Evolutionary conservation across 2,329 filamentous ascomycete genomes (phyloP).

Genomic region (Fonsecaea monophora): DNA sequence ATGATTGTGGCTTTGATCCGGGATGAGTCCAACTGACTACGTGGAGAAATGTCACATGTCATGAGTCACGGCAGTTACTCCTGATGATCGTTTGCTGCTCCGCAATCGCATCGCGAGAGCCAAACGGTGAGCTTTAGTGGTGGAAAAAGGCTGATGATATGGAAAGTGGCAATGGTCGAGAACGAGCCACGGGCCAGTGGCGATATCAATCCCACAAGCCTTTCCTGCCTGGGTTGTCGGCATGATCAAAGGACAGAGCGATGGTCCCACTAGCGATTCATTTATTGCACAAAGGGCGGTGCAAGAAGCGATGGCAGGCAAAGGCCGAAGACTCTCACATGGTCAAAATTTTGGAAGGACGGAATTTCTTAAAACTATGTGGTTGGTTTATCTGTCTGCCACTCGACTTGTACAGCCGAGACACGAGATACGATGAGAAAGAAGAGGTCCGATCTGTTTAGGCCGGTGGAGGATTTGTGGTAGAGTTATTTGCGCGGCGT

Average conservation of each 20-base stretch:
- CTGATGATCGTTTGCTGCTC: conserved; percentile 9
- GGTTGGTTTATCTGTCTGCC: conserved; percentile 9
- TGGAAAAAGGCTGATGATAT: background rate
- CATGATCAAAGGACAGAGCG: background rate
- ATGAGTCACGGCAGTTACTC: conserved; percentile 46
- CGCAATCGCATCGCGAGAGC: background rate
- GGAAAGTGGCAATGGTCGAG: background rate
- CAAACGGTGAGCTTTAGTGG: background rate
- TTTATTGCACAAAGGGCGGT: background rate
- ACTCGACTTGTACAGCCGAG: conserved; percentile 8
- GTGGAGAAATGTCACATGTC: conserved; percentile 47
- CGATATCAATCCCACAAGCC: background rate
- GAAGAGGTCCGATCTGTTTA: background rate
- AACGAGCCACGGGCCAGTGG: background rate
- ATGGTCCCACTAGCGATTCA: background rate
- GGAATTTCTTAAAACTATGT: conserved; percentile 4
- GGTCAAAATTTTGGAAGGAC: conserved; percentile 1
- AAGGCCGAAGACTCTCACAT: background rate
- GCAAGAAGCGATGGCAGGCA: background rate
- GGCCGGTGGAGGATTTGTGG: background rate
- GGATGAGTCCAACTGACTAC: conserved; percentile 82
- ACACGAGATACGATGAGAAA: conserved; percentile 3
- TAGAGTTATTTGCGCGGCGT: background rate
- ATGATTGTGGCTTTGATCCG: conserved; percentile 97
- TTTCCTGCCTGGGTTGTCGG: background rate